Percentiles rank a stretch among this genome's conserved stretches.
Conservation (phyloP, 1,139 yeast species). For the Scheffersomyces stambukii region DNA sequence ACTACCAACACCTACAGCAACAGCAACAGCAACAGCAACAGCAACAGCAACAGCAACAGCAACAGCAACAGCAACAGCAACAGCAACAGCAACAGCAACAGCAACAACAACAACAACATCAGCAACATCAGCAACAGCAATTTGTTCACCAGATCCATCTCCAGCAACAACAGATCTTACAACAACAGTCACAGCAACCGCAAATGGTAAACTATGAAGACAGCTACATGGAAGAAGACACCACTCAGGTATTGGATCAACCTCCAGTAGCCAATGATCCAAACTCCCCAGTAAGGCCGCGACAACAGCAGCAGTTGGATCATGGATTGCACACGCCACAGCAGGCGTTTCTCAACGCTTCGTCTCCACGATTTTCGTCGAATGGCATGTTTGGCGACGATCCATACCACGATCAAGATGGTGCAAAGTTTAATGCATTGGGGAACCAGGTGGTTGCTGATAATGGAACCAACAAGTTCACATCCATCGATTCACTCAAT, state of each 20-base stretch:
- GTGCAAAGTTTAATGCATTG: constrained; percentile 5
- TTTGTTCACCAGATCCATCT: constrained; percentile 3
- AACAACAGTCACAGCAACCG: constrained; percentile 8
- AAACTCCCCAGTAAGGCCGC: too few species aligned
- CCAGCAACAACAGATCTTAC: constrained; percentile 5
- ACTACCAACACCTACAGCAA: constrained; percentile 17
- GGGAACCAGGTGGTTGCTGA: constrained; percentile 10
- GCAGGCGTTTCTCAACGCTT: constrained; percentile 2
- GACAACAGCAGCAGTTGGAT: too few species aligned
- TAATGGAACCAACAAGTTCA: constrained; percentile 20
- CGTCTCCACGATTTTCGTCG: constrained; percentile 12
- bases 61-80: constrained; percentile 12
- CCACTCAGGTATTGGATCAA: constrained; percentile 17
- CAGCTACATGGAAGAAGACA: constrained; percentile 43
- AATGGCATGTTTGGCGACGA: too few species aligned
- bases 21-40: constrained; percentile 14
- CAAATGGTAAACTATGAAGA: constrained; percentile 18
- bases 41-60: constrained; percentile 10
- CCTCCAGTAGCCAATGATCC: constrained; percentile 15
- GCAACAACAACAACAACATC: constrained; percentile 10
- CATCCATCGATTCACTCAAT: constrained; percentile 34
- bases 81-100: constrained; percentile 9
- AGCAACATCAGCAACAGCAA: constrained; percentile 7
- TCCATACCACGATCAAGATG: too few species aligned
- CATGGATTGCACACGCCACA: constrained; percentile 6